Percentiles rank a stretch among this genome's conserved stretches.
Evolutionary conservation across 1,284 basidiomycete species (phyloP).

Genomic region (Xerocomus amazonicus): DNA sequence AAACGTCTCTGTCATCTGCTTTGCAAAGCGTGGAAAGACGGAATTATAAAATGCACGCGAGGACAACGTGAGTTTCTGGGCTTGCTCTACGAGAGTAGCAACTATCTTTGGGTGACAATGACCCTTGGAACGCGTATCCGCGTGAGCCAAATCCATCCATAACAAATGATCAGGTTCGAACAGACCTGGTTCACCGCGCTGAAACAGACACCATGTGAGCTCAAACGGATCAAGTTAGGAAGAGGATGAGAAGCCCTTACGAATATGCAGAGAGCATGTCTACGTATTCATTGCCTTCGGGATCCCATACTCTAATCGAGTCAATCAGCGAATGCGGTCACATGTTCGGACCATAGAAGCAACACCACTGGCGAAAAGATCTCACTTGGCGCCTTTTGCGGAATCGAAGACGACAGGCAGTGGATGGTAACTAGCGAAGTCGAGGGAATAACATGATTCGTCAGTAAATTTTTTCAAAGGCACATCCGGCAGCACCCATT

Average conservation of each 20-base stretch:
- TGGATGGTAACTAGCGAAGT: constrained; percentile 81
- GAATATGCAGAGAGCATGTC: constrained; percentile 98
- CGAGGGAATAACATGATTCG: constrained; percentile 28
- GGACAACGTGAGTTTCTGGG: constrained; percentile 87
- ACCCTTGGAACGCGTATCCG: constrained; percentile 44
- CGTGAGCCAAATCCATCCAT: no score
- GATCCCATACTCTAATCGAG: constrained; percentile 83
- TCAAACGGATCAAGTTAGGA: no score
- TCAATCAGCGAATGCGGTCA: background rate
- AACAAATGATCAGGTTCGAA: background rate
- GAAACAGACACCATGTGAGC: constrained; percentile 1
- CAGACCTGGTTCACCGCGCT: constrained; percentile 85
- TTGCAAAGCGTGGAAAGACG: constrained; percentile 85
- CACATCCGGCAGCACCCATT: background rate
- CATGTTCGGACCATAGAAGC: no score
- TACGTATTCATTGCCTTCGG: constrained; percentile 89
- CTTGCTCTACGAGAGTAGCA: constrained; percentile 78
- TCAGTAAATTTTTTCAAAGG: constrained; percentile 6
- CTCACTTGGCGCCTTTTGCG: constrained; percentile 85
- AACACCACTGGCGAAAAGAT: constrained; percentile 34
- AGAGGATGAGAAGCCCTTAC: constrained; percentile 37
- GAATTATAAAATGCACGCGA: constrained; percentile 97
- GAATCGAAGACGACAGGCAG: constrained; percentile 93
- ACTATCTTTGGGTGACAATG: constrained; percentile 96
- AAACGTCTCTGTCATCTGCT: constrained; percentile 82